Evolutionary conservation across 73 alveolate species (phyloP).

Genomic region (Paramecium pentaurelia): DNA sequence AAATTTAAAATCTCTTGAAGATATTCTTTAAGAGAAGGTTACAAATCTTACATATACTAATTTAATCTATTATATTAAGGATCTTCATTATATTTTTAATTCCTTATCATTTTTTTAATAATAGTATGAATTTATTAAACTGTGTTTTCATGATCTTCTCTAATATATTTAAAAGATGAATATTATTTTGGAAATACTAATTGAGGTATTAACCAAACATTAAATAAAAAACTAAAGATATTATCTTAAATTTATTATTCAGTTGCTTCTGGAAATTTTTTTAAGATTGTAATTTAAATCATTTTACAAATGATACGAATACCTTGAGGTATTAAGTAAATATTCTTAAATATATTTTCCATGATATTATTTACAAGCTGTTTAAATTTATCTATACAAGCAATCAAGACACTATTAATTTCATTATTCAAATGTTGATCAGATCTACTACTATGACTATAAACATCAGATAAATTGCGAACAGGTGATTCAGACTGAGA

Average conservation of each 20-base stretch:
- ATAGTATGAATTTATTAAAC: background rate
- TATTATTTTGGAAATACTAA: background rate
- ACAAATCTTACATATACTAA: background rate
- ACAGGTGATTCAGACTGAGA: background rate
- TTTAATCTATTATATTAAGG: constrained; percentile 5
- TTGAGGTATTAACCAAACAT: constrained; percentile 30
- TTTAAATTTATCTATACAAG: constrained; percentile 7
- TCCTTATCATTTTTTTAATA: background rate
- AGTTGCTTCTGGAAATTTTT: background rate
- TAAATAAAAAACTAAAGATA: constrained; percentile 13
- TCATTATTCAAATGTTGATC: background rate
- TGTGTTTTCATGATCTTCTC: constrained; percentile 17
- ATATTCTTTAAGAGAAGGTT: constrained; percentile 14
- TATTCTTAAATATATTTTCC: constrained; percentile 14
- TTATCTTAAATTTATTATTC: constrained; percentile 20
- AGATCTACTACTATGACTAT: background rate
- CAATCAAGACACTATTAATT: constrained; percentile 4
- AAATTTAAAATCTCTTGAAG: background rate
- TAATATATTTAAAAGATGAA: background rate
- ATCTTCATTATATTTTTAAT: constrained; percentile 6
- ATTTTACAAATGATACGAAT: background rate
- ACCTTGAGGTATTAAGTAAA: background rate
- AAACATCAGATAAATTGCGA: background rate
- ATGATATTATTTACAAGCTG: background rate
- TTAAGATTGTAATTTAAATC: background rate